These are phyloP conservation scores for Veloboletus limbatus DNA, from an alignment of 1,284 basidiomycete genomes.

Conservation along the genomic window DNA sequence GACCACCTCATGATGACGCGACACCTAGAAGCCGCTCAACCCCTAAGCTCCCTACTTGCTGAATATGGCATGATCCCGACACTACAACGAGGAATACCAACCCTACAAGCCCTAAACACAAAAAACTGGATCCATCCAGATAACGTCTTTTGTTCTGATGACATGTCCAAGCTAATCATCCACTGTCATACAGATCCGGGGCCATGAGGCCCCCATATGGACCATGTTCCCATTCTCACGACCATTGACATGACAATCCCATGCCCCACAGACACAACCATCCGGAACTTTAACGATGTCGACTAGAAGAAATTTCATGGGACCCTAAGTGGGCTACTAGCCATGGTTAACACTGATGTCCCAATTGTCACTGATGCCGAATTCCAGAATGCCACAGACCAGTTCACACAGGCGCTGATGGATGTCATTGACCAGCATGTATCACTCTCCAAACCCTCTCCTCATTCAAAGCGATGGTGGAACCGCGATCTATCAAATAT, in stretches of 20 bases:
- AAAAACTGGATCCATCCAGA: conserved; percentile 8
- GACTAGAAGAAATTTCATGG: conserved; percentile 6
- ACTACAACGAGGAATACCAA: neutral
- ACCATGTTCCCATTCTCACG: conserved; percentile 4
- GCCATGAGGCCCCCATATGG: neutral
- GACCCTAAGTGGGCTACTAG: neutral
- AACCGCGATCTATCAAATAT: neutral
- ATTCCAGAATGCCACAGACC: conserved; percentile 8
- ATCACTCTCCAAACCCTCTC: conserved; percentile 21
- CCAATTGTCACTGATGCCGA: conserved; percentile 7
- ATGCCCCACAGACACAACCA: accelerated
- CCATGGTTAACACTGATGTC: neutral
- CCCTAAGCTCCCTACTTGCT: neutral
- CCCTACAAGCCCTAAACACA: neutral
- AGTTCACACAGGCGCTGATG: no score
- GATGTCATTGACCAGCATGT: conserved; percentile 14
- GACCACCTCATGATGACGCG: conserved; percentile 38
- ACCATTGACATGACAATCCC: neutral
- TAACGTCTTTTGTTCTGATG: conserved; percentile 5
- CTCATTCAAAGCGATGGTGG: conserved; percentile 17
- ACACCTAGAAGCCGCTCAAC: neutral
- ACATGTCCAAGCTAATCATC: neutral
- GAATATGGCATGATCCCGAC: conserved; percentile 6
- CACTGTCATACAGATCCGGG: neutral
- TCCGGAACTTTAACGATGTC: neutral